Evolutionary conservation across 495 filamentous ascomycete genomes (phyloP), one percentile per base, ranked within the genome.

Genomic region (Podospora pseudoanserina): DNA sequence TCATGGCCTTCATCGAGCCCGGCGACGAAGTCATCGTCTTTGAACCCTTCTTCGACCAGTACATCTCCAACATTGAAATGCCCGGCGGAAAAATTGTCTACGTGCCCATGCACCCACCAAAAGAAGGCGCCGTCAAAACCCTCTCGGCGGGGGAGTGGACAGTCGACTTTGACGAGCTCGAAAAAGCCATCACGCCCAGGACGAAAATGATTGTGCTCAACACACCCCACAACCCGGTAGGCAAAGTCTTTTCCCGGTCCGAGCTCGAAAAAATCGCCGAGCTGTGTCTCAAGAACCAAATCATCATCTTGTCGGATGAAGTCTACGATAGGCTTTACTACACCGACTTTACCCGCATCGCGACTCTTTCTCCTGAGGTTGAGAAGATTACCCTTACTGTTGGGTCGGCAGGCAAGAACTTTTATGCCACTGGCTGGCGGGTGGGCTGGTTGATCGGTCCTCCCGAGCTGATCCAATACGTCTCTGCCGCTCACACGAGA

Each of bases 31-130:
- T 97, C 63, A 97, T 99, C 56, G 87, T 99, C 64, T 97, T 99
- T 79, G 95, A 99, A 82, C 95, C 95, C 6, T 99, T 97, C 82
- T 99, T 97, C 75, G 95, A 99, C 80, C 95, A 99, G 88, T 94
- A 97, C 77, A 95, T 98, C 68, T 90, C 87, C 82, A 98, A 98
- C 79, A 97, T 99, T 64, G 90, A 96, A 76, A 97, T 99, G 96
- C 88, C 94, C 9, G 96, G 96, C 66, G 95, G 94, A 64, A 94
- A 88, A 72, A 91, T 97, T 66, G 91, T 92, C 67, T 99, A 97
- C 76, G 94, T 97, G 16, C 92, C 96, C 30, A 83, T 99, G 68
- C 91, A 94, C 70, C 94, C 95, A 4, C 95, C 95, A n/a, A 85
- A 86, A 72, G 89, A 94, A 63, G 95, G 96, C 49, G 89, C 87